phyloP scores from a whole-genome alignment of 2,329 filamentous ascomycete genomes.

The Fusarium beomiforme region DNA sequence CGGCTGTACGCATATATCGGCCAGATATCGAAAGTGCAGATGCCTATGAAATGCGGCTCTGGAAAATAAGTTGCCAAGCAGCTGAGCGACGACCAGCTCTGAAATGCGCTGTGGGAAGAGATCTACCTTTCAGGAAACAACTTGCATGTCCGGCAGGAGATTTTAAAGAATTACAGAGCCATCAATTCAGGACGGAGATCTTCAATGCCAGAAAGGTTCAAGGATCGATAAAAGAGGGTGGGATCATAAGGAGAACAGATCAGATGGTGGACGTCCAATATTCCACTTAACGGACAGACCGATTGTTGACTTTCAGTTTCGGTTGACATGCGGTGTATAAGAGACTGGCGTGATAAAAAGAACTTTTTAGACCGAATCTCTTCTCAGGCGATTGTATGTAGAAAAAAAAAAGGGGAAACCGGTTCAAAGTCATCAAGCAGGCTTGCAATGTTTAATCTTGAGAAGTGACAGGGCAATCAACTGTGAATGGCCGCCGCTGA shows the following conservation, averaged over 20 bases:
- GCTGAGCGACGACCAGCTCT: neutral
- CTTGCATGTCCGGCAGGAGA: constrained; percentile 18
- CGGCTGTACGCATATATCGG: neutral
- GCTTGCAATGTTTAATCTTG: neutral
- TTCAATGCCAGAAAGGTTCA: constrained; percentile 1
- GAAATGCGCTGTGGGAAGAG: neutral
- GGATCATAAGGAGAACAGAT: constrained; percentile 18
- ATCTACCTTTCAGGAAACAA: constrained; percentile 11
- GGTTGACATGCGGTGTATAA: constrained; percentile 30
- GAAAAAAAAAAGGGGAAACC: neutral
- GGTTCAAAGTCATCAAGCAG: constrained; percentile 10
- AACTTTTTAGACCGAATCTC: constrained; percentile 3
- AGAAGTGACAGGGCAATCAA: constrained; percentile 18
- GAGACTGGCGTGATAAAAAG: constrained; percentile 21
- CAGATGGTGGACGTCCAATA: constrained; percentile 27
- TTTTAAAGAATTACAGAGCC: neutral
- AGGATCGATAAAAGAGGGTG: constrained; percentile 10
- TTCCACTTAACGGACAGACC: constrained; percentile 2
- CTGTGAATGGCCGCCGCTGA: constrained; percentile 20
- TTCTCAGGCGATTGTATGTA: constrained; percentile 18
- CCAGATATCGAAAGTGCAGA: neutral
- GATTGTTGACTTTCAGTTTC: constrained; percentile 21
- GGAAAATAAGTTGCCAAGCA: neutral
- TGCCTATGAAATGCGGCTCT: neutral
- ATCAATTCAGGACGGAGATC: constrained; percentile 8